Base-by-base conservation (phyloP, 495 filamentous ascomycete species). In the Xanthoparmelia taractica region DNA sequence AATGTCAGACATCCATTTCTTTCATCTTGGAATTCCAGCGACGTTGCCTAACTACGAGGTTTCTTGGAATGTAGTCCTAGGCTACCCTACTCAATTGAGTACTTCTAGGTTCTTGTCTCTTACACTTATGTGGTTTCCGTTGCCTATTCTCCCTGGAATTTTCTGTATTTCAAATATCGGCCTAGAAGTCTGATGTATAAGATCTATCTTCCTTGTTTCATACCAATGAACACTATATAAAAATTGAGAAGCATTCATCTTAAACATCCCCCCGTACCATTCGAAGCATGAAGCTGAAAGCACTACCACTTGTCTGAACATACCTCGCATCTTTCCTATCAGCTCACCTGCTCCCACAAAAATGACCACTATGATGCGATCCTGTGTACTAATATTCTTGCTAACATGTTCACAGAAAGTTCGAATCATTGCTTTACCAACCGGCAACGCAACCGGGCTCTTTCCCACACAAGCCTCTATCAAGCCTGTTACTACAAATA, bases 101-200 rank as follows among this genome's bases (percentile, higher is more conserved):
- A 54, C 27, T 27, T 54, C 33, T 29, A 20, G 33, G 27, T 54
- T 25, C 33, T 13, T 18, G 8, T 8, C 20, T 18, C 17, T 18
- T 12, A 4, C 33, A 25, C 50, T 10, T 17, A 20, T 8, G 50
- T 54, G 50, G 17, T 54, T 33, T 8, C 27, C 50, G 50, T 54
- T 54, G 50, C 50, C 29, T 17, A 20, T 54, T 33, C 50, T 34
- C 50, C 50, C 50, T 33, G 29, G 50, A 54, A 54, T 54, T 27
- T 29, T 33, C 27, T 20, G 8, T 54, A 34, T 33, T 15, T 0
- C 10, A n/a, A 20, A 33, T 29, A 31, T 52, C 18, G 25, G 15
- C 27, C 18, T 25, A 3, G 23, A 48, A 48, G 25, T 15, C 12
- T 52, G 50, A 6, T 54, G 15, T 25, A 34, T 20, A 23, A n/a